Percentiles rank a stretch among this genome's conserved stretches.
These are phyloP conservation scores for Lindgomyces ingoldianus DNA, from an alignment of 495 filamentous ascomycete genomes.

Conservation along the genomic window DNA sequence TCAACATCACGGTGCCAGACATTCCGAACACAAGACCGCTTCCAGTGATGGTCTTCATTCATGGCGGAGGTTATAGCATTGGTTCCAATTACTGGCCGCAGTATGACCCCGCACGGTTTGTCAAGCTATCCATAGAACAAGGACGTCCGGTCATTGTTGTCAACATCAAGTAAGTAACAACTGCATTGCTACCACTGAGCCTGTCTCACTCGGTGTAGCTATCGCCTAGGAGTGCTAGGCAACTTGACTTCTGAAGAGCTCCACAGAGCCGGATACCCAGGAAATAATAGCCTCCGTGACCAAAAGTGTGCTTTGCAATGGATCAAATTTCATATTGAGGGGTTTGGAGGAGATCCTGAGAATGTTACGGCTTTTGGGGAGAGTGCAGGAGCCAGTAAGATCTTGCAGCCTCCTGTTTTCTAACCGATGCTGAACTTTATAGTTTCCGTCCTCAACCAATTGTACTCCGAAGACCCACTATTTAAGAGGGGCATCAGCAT, in stretches of 20 bases:
- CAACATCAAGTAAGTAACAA: constrained; percentile 29
- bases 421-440: neutral
- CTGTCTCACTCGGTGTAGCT: constrained; percentile 18
- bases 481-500: constrained; percentile 49
- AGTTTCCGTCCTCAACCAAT: constrained; percentile 47
- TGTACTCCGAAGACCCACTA: constrained; percentile 45
- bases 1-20: constrained; percentile 37
- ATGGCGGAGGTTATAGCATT: constrained; percentile 41
- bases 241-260: constrained; percentile 37
- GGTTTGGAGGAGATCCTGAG: constrained; percentile 28
- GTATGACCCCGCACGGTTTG: constrained; percentile 43
- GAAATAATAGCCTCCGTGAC: constrained; percentile 38
- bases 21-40: constrained; percentile 1
- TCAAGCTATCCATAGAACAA: constrained; percentile 17
- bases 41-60: constrained; percentile 41
- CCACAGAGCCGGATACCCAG: constrained; percentile 32
- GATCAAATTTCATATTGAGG: constrained; percentile 25
- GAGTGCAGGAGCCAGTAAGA: constrained; percentile 35
- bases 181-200: neutral
- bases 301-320: constrained; percentile 32
- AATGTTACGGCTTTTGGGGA: constrained; percentile 33
- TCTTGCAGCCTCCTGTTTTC: too few species aligned
- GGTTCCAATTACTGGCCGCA: constrained; percentile 50
- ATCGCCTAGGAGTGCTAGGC: constrained; percentile 35
- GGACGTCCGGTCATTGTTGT: constrained; percentile 29